These are phyloP conservation scores for Thelephora aurantiotincta DNA, from an alignment of 768 basidiomycete genomes.

Conservation along the genomic window DNA sequence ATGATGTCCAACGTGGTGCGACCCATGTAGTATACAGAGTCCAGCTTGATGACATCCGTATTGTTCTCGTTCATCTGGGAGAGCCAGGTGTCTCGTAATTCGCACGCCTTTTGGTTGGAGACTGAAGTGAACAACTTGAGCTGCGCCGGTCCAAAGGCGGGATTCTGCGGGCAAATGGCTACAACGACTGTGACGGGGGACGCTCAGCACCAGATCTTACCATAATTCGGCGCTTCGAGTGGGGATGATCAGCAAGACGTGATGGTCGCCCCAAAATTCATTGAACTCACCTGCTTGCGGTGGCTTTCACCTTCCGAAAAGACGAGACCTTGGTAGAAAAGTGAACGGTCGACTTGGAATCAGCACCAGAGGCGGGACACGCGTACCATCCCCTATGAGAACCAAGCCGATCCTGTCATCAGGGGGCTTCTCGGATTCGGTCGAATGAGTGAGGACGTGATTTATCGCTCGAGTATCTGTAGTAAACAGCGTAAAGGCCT, in stretches of 20 bases:
- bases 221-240: background rate
- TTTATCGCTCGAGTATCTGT: background rate
- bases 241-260: background rate
- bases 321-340: background rate
- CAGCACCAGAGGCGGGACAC: background rate
- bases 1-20: slow-evolving; percentile 7
- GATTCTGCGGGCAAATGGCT: slow-evolving; percentile 8
- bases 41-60: background rate
- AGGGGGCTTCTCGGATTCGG: background rate
- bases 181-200: background rate
- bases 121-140: slow-evolving; percentile 10
- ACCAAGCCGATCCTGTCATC: background rate
- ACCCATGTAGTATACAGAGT: slow-evolving; percentile 3
- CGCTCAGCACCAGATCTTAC: background rate
- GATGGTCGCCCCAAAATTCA: background rate
- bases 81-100: slow-evolving; percentile 5
- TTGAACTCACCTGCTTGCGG: background rate
- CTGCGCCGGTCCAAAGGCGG: slow-evolving; percentile 16
- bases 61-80: background rate
- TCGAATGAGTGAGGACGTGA: background rate
- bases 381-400: background rate
- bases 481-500: background rate
- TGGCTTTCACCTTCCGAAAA: background rate
- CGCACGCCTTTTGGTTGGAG: slow-evolving; percentile 12
- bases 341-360: background rate